Percentiles rank a stretch among this genome's conserved stretches.
Conservation (phyloP, 805 yeast species). For the Metschnikowia orientalis region DNA sequence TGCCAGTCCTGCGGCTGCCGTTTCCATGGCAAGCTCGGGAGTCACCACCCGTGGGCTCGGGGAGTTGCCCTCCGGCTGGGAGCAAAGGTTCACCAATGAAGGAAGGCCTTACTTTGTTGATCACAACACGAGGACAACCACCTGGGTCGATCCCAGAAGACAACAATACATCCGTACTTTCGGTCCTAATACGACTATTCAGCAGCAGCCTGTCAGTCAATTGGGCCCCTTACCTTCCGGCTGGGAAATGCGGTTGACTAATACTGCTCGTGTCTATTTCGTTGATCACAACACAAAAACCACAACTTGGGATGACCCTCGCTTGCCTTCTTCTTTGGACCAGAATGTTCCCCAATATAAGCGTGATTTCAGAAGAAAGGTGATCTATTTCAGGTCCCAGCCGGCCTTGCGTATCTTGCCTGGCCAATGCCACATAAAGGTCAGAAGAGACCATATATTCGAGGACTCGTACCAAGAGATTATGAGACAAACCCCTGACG, state of each 20-base stretch:
- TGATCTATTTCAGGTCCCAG: conserved; percentile 95
- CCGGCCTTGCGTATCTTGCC: conserved; percentile 96
- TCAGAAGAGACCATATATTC: conserved; percentile 91
- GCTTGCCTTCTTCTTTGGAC: conserved; percentile 93
- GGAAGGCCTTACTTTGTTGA: conserved; percentile 98
- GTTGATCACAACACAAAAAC: conserved; percentile 99
- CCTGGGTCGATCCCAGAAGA: conserved; percentile 99
- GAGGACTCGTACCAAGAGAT: conserved; percentile 98
- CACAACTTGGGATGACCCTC: conserved; percentile 99
- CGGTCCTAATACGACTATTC: conserved; percentile 87
- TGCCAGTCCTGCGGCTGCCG: conserved; percentile 64
- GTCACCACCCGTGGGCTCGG: conserved; percentile 95
- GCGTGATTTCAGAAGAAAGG: conserved; percentile 97
- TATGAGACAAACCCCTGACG: conserved; percentile 99
- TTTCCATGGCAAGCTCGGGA: conserved; percentile 68
- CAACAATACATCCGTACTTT: conserved; percentile 96
- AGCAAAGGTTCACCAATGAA: conserved; percentile 95
- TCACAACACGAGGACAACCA: conserved; percentile 98
- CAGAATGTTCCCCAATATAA: conserved; percentile 99
- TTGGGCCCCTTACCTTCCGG: conserved; percentile 97
- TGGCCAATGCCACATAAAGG: conserved; percentile 98
- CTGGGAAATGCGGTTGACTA: conserved; percentile 99
- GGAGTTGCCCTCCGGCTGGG: conserved; percentile 98
- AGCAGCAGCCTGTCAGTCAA: conserved; percentile 96
- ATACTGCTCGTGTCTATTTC: conserved; percentile 96